Evolutionary conservation across 305 asterid species (phyloP), one percentile per base, ranked within the genome.

Genomic region (Fraxinus sp.): DNA sequence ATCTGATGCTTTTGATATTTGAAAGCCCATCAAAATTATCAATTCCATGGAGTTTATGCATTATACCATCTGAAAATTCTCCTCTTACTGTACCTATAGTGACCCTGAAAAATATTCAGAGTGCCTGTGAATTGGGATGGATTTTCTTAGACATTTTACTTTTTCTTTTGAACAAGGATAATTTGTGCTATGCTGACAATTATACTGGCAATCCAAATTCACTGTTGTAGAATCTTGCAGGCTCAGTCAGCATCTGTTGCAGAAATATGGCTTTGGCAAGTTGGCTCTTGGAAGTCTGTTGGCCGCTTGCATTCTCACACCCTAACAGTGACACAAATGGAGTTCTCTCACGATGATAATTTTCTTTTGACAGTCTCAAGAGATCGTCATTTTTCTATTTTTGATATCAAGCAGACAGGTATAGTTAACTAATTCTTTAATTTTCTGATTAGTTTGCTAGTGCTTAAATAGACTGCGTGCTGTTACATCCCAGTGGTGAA

Each of bases 191-290:
- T 59, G 22, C 70, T 59, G 70, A 59, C 13, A 16, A 20, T 59
- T 59, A 22, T 59, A 22, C 33, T 20, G 33, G 72, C 72, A 62
- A 62, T 62, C 26, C 33, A 4, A 20, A 22, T 9, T 62, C 72
- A 81, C 37, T 28, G 36, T 26, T 70, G 85, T 36, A 10, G 41
- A 70, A 39, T 68, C 71, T 85, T 41, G 75, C 93, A 96, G 99
- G 99, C 99, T 80, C 99, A 96, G 79, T 93, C 95, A 49, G 93
- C 98, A 75, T 89, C 94, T 20, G 92, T 92, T 30, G 98, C 98
- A 62, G 99, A 96, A 85, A 89, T 94, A 90, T 94, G 99, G 99
- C 85, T 96, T 28, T 96, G 99, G 98, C 91, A 92, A 91, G 97
- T 94, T 46, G 97, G 97, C 62, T 85, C 97, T 57, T 94, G 99